phyloP scores from a whole-genome alignment of 192 early-diverging fungal species.

The Podila epicladia region DNA sequence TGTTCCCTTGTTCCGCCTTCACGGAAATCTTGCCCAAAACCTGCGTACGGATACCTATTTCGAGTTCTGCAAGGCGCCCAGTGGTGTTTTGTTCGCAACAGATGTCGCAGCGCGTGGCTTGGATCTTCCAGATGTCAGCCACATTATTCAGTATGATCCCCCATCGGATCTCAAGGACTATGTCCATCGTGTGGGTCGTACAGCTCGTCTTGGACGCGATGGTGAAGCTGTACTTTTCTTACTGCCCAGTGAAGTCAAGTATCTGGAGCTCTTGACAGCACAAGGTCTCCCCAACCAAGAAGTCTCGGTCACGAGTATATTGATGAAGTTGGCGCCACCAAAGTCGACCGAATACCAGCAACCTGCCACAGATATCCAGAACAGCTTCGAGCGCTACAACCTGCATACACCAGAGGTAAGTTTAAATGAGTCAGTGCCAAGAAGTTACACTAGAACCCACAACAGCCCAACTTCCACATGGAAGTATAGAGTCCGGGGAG shows the following conservation, averaged over 20 bases:
- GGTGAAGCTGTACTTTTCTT: slow-evolving; percentile 90
- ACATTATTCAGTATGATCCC: slow-evolving; percentile 96
- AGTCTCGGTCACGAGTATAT: slow-evolving; percentile 65
- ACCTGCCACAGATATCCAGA: slow-evolving; percentile 61
- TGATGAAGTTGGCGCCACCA: slow-evolving; percentile 65
- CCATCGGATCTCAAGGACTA: slow-evolving; percentile 95
- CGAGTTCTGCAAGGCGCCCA: slow-evolving; percentile 69
- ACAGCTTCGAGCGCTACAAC: slow-evolving; percentile 78
- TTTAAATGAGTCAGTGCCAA: not conserved
- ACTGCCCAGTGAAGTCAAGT: slow-evolving; percentile 88
- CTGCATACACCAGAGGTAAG: slow-evolving; percentile 68
- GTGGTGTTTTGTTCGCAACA: slow-evolving; percentile 92
- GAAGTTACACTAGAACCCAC: too few relatives aligned
- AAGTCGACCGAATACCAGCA: slow-evolving; percentile 62
- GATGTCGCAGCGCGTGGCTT: slow-evolving; percentile 98
- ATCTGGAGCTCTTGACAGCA: slow-evolving; percentile 70
- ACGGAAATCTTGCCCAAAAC: slow-evolving; percentile 88
- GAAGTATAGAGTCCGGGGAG: not conserved
- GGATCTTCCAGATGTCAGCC: slow-evolving; percentile 92
- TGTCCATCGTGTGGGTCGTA: slow-evolving; percentile 97
- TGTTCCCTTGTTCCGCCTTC: slow-evolving; percentile 82
- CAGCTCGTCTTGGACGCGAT: slow-evolving; percentile 90
- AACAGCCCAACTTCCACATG: too few relatives aligned
- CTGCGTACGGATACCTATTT: slow-evolving; percentile 80
- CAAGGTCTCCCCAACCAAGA: slow-evolving; percentile 66